These are phyloP conservation scores for Mycosphaerelloides madeirae DNA, from an alignment of 2,329 filamentous ascomycete genomes.

Conservation along the genomic window DNA sequence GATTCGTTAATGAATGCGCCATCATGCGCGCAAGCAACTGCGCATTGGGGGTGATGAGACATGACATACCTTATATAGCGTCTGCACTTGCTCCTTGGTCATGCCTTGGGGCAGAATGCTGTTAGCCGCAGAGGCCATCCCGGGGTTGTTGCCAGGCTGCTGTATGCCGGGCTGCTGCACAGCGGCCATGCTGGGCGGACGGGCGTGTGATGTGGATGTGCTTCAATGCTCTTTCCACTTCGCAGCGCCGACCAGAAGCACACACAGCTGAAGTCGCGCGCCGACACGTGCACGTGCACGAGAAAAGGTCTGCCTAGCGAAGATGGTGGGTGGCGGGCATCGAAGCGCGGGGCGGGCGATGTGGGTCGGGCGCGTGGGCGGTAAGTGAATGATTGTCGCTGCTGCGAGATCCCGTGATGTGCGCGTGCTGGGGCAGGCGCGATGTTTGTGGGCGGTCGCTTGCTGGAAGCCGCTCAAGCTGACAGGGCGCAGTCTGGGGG, in stretches of 20 bases:
- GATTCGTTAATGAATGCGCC: no score
- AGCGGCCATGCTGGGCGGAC: conserved; percentile 24
- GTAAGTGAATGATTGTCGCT: conserved; percentile 1
- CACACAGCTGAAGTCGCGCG: conserved; percentile 16
- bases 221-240: conserved; percentile 4
- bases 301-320: conserved; percentile 7
- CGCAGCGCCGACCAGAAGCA: conserved; percentile 8
- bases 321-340: conserved; percentile 7
- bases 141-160: conserved; percentile 17
- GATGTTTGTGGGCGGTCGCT: background rate
- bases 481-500: background rate
- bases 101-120: conserved; percentile 46
- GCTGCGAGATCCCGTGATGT: conserved; percentile 1
- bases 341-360: conserved; percentile 2
- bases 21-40: background rate
- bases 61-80: conserved; percentile 59
- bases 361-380: conserved; percentile 3
- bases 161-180: conserved; percentile 28
- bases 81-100: conserved; percentile 72
- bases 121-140: conserved; percentile 9
- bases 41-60: conserved; percentile 11
- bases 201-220: conserved; percentile 8
- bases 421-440: background rate
- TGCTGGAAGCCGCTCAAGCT: background rate
- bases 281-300: conserved; percentile 7